Percentiles rank a stretch among this genome's conserved stretches.
phyloP scores from a whole-genome alignment of 2,329 filamentous ascomycete genomes.

The Hymenoscyphus linearis region DNA sequence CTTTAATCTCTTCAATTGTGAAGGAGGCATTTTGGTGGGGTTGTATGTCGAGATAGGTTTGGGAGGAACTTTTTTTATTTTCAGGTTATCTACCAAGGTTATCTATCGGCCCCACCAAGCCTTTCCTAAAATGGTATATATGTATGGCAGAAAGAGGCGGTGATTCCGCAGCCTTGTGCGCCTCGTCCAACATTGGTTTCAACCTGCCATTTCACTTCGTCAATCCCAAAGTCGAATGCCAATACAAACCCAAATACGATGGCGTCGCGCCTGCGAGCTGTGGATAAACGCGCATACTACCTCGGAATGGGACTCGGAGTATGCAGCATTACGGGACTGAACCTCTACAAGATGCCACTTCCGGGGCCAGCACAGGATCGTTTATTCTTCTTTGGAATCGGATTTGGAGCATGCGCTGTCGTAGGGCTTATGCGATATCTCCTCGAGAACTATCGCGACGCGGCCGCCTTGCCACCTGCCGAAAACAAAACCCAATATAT shows the following conservation, averaged over 20 bases:
- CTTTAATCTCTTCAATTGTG: constrained; percentile 94
- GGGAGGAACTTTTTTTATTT: constrained; percentile 13
- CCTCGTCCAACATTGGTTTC: neutral
- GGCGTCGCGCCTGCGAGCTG: neutral
- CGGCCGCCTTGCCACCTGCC: constrained; percentile 59
- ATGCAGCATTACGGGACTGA: neutral
- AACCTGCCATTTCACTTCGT: too few relatives aligned
- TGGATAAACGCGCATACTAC: neutral
- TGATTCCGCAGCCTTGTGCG: constrained; percentile 2
- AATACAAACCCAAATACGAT: neutral
- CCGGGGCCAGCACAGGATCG: constrained; percentile 27
- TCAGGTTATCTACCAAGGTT: constrained; percentile 4
- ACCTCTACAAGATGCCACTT: constrained; percentile 23
- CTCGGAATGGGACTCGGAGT: neutral
- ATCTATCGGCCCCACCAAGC: constrained; percentile 21
- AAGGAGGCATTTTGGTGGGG: constrained; percentile 69
- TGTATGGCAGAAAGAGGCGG: constrained; percentile 13
- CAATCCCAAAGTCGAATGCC: neutral
- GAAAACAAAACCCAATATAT: constrained; percentile 68
- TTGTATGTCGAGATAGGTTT: constrained; percentile 10
- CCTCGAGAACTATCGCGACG: constrained; percentile 55
- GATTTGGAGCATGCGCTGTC: constrained; percentile 52
- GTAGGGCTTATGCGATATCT: constrained; percentile 52
- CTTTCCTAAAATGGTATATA: constrained; percentile 1
- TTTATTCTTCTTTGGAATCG: constrained; percentile 26